Evolutionary conservation across 2,329 filamentous ascomycete species (phyloP), one percentile per base, ranked within the genome.

Genomic region (Furcasterigmium furcatum): DNA sequence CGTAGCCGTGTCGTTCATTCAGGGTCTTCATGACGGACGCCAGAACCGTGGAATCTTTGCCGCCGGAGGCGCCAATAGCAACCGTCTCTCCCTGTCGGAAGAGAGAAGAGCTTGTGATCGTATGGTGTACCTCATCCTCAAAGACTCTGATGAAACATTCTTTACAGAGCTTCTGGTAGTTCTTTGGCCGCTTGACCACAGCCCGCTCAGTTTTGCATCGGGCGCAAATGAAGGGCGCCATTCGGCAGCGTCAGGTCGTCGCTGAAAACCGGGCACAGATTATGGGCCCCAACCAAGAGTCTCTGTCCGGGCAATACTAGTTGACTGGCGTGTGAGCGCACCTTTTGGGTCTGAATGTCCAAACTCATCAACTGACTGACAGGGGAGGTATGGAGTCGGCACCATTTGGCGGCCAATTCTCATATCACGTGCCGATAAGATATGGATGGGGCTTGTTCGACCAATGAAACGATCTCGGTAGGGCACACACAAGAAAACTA

Each of bases 11-110:
- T 38, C 91, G 82, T 63, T 95, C 89, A 57, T 99, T 97, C 4
- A 99, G 74, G 0, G 91, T 96, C 65, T 96, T 96, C 43, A 99
- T 77, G 0, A 99, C 91, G 0, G 91, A 95, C 5, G 94, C 94
- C 10, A 99, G 77, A 0, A 99, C 94, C 0, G 94, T 99, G 43
- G 91, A 96, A 66, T 99, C 94, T 69, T 99, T 99, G 56, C 94
- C 94, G 45, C 94, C 94, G 2, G 91, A 96, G 41, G 95, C 94
- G 36, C 94, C 95, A 58, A 99, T 96, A 8, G 94, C 95, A 32
- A 99, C 80, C 49, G 80, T 82, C 64, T 99, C 94, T 47, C 92
- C 92, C 2, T 78, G 83, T 38, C 75, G 73, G 67, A 99, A 99
- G 14, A 99, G 79, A n/a, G 77, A 71, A 16, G 87, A 89, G 2